These are phyloP conservation scores for Pogostemon cablin DNA, from an alignment of 257 asterid species.

Conservation along the genomic window DNA sequence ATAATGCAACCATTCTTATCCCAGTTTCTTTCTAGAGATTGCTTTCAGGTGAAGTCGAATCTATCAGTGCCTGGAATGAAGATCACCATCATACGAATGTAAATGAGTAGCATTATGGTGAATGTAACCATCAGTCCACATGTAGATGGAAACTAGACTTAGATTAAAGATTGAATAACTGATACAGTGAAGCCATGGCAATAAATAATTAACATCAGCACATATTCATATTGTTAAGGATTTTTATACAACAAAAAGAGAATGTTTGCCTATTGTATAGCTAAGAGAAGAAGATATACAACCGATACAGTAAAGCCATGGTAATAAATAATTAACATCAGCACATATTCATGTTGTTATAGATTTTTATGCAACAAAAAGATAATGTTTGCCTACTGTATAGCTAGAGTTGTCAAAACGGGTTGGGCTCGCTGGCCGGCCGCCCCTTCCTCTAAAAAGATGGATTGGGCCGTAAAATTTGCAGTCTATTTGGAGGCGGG, in stretches of 20 bases:
- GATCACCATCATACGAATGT: constrained; percentile 22
- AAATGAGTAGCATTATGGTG: background rate
- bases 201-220: too few relatives aligned
- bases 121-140: too few relatives aligned
- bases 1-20: constrained; percentile 89
- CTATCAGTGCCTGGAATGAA: constrained; percentile 82
- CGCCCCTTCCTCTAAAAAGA: background rate
- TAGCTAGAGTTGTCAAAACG: too few relatives aligned
- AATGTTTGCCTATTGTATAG: background rate
- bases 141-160: too few relatives aligned
- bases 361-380: background rate
- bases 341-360: background rate
- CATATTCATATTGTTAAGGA: too few relatives aligned
- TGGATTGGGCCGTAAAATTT: too few relatives aligned
- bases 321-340: background rate
- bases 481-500: too few relatives aligned
- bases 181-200: background rate
- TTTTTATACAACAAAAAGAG: too few relatives aligned
- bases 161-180: background rate
- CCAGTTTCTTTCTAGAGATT: constrained; percentile 82
- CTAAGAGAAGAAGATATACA: too few relatives aligned
- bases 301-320: background rate
- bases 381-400: background rate
- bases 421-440: too few relatives aligned
- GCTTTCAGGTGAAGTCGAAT: constrained; percentile 66